phyloP scores from a whole-genome alignment of 805 yeast genomes.

The Barnettozyma siamensis region DNA sequence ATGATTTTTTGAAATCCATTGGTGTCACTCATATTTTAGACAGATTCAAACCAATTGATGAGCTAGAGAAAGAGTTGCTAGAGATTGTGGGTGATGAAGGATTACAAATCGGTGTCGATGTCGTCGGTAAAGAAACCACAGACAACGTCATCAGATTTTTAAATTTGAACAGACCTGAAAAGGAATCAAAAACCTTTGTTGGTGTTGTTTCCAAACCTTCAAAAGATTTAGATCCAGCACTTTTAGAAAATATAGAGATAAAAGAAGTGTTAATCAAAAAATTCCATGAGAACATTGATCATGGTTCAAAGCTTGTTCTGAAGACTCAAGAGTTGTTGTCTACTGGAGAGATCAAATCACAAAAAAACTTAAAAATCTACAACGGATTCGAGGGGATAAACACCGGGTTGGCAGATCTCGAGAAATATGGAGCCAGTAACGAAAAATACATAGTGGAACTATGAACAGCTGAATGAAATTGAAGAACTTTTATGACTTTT shows the following conservation, averaged over 20 bases:
- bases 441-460: conserved; percentile 36
- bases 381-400: conserved; percentile 32
- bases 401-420: conserved; percentile 34
- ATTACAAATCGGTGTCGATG: conserved; percentile 36
- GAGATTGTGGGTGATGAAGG: conserved; percentile 25
- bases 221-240: conserved; percentile 17
- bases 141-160: conserved; percentile 27
- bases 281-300: conserved; percentile 38
- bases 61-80: conserved; percentile 17
- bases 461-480: conserved; percentile 1
- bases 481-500: too few relatives aligned
- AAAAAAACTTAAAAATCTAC: conserved; percentile 29
- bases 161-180: conserved; percentile 15
- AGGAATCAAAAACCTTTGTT: conserved; percentile 26
- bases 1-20: conserved; percentile 27
- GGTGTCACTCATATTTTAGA: conserved; percentile 42
- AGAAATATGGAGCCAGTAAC: conserved; percentile 35
- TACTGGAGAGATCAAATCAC: conserved; percentile 27
- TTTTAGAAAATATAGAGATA: conserved; percentile 23
- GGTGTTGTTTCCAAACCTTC: conserved; percentile 37
- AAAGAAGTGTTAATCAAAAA: conserved; percentile 34
- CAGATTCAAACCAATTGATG: conserved; percentile 26
- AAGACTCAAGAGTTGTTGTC: conserved; percentile 30
- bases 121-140: conserved; percentile 38
- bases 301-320: conserved; percentile 31